These are phyloP conservation scores for Rhizopogon sp. DNA, from an alignment of 768 basidiomycete species.

Conservation along the genomic window DNA sequence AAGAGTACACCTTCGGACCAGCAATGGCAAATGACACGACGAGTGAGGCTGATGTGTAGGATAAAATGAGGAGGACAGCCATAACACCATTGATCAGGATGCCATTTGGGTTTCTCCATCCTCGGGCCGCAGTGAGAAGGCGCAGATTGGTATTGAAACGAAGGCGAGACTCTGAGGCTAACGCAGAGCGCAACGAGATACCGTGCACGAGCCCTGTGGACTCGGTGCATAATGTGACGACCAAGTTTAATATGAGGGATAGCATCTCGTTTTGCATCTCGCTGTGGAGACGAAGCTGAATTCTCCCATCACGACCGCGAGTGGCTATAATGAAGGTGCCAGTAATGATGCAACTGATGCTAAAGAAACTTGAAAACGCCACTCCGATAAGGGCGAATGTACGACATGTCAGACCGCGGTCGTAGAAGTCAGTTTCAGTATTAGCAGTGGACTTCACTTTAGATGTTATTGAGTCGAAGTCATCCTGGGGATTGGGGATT, in stretches of 20 bases:
- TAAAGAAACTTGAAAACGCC: no score
- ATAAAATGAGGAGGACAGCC: conserved; percentile 23
- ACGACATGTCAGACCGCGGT: no score
- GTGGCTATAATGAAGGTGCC: conserved; percentile 19
- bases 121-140: conserved; percentile 15
- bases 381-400: no score
- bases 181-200: no score
- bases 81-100: conserved; percentile 15
- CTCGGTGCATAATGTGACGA: conserved; percentile 21
- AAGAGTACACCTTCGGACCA: no score
- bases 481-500: not conserved
- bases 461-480: not conserved
- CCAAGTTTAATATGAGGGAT: no score
- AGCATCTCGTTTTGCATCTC: no score
- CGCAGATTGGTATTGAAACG: conserved; percentile 13
- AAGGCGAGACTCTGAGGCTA: no score
- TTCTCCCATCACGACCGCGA: not conserved
- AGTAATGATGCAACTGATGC: not conserved
- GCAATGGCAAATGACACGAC: not conserved
- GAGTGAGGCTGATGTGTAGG: conserved; percentile 23
- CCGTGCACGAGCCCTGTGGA: conserved; percentile 15
- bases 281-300: not conserved
- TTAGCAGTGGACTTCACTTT: not conserved
- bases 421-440: not conserved
- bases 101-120: conserved; percentile 20